Evolutionary conservation across 2,329 filamentous ascomycete genomes (phyloP).

Genomic region (Neonectria punicea): DNA sequence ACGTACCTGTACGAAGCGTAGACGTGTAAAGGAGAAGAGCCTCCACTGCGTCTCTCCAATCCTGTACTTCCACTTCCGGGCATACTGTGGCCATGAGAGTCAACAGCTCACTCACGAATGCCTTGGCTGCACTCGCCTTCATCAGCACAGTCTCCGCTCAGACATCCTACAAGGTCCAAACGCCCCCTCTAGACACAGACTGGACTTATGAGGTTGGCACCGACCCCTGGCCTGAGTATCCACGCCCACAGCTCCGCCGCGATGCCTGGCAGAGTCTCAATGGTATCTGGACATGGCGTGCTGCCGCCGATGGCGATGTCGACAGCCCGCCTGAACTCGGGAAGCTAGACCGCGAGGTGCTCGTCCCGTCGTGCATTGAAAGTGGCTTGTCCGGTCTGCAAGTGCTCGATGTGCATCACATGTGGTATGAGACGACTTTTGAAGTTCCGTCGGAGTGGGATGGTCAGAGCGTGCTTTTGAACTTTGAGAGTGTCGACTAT

Average conservation of each 20-base stretch:
- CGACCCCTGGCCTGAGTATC: background rate
- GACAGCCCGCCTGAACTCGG: background rate
- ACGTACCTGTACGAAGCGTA: background rate
- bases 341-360: background rate
- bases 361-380: background rate
- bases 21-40: background rate
- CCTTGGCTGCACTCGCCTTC: background rate
- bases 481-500: background rate
- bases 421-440: background rate
- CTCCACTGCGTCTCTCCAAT: too few relatives aligned
- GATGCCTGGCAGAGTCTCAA: background rate
- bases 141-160: background rate
- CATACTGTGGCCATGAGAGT: background rate
- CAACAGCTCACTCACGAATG: background rate
- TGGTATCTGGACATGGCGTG: background rate
- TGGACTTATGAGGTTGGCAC: background rate
- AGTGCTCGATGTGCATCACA: background rate
- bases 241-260: background rate
- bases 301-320: background rate
- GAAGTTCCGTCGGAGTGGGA: background rate
- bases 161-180: background rate
- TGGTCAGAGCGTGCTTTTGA: background rate
- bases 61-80: background rate
- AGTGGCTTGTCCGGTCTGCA: background rate
- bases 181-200: background rate